These are phyloP conservation scores for Neonectria faginata DNA, from an alignment of 2,329 filamentous ascomycete genomes.

Conservation along the genomic window DNA sequence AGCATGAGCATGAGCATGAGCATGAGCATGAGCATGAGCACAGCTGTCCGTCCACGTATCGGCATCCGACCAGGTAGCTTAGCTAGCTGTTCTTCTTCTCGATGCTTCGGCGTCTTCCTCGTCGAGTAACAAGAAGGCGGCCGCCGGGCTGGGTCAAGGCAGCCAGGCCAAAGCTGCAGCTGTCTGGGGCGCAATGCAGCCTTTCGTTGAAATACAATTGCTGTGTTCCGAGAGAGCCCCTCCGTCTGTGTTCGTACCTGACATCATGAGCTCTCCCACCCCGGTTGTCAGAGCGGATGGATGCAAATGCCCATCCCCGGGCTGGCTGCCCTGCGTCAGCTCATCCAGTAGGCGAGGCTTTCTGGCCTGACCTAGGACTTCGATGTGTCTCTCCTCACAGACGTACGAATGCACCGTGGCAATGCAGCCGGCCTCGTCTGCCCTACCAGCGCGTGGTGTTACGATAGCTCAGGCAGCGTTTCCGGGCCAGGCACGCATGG, in stretches of 20 bases:
- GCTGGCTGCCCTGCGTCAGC: not conserved
- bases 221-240: not conserved
- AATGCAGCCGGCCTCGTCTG: slow-evolving; percentile 6
- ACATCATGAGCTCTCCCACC: slow-evolving; percentile 18
- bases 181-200: not conserved
- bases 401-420: not conserved
- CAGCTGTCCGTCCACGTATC: slow-evolving; percentile 21
- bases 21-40: slow-evolving; percentile 3
- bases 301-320: not conserved
- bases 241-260: not conserved
- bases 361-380: slow-evolving; percentile 22
- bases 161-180: slow-evolving; percentile 30
- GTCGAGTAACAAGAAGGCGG: slow-evolving; percentile 11
- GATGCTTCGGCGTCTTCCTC: slow-evolving; percentile 11
- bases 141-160: slow-evolving; percentile 13
- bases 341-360: not conserved
- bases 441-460: slow-evolving; percentile 16
- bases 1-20: not conserved
- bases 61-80: not conserved
- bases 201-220: slow-evolving; percentile 3
- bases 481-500: slow-evolving; percentile 12
- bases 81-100: slow-evolving; percentile 12
- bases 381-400: slow-evolving; percentile 14
- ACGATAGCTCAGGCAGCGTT: slow-evolving; percentile 13
- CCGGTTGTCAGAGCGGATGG: slow-evolving; percentile 7